These are phyloP conservation scores for Aleurites moluccanus DNA, from an alignment of 441 rosid genomes.

Conservation along the genomic window DNA sequence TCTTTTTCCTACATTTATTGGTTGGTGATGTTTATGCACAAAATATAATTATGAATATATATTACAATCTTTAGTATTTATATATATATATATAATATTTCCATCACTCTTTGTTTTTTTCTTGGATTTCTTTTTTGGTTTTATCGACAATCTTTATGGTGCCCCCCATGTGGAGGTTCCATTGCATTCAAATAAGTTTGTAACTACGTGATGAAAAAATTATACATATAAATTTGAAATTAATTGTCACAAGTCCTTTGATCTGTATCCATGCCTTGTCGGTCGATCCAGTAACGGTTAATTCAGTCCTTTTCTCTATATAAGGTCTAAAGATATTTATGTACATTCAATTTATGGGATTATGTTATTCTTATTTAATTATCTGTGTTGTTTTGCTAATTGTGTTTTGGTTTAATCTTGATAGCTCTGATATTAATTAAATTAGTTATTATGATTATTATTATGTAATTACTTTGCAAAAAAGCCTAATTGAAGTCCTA, in stretches of 20 bases:
- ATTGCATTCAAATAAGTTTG: constrained; percentile 11
- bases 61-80: too few species aligned
- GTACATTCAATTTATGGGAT: too few species aligned
- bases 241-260: constrained; percentile 14
- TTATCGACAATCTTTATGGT: constrained; percentile 4
- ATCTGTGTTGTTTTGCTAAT: neutral
- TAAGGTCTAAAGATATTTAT: constrained; percentile 1
- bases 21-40: neutral
- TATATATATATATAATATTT: neutral
- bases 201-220: constrained; percentile 7
- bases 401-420: neutral
- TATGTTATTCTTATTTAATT: neutral
- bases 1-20: neutral
- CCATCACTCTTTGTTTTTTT: neutral
- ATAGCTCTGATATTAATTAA: neutral
- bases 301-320: constrained; percentile 22
- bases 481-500: constrained; percentile 9
- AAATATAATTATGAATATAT: neutral
- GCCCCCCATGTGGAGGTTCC: constrained; percentile 25
- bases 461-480: neutral
- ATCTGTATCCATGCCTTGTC: constrained; percentile 16
- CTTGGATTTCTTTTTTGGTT: constrained; percentile 10
- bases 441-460: neutral
- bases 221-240: constrained; percentile 15
- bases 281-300: constrained; percentile 18